Evolutionary conservation across 371 early-diverging fungal genomes (phyloP).

Genomic region (Parasitella parasitica): DNA sequence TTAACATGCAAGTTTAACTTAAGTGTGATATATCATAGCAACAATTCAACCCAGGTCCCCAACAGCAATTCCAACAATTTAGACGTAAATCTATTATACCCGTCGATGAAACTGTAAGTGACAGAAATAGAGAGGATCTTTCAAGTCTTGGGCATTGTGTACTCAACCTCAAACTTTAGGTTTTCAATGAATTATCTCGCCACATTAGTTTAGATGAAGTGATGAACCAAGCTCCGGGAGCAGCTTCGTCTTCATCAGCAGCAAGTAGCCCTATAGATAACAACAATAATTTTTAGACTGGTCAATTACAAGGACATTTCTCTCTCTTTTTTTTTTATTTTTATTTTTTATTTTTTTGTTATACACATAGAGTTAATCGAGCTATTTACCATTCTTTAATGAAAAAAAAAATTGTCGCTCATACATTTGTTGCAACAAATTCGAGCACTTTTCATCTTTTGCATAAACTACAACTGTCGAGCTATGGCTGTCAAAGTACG

Average conservation of each 20-base stretch:
- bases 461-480: no score
- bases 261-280: constrained; percentile 21
- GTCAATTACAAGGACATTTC: not conserved
- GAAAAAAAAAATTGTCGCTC: no score
- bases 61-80: constrained; percentile 71
- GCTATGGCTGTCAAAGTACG: no score
- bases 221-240: constrained; percentile 54
- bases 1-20: not conserved
- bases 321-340: not conserved
- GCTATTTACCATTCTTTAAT: not conserved
- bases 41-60: constrained; percentile 63
- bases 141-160: not conserved
- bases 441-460: no score
- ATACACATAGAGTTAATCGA: not conserved
- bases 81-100: constrained; percentile 92
- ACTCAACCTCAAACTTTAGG: constrained; percentile 11
- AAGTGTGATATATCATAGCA: constrained; percentile 49
- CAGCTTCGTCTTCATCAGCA: constrained; percentile 24
- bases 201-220: constrained; percentile 88
- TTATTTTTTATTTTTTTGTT: no score
- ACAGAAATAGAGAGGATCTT: no score
- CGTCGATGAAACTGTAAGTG: constrained; percentile 46
- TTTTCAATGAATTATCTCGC: constrained; percentile 78
- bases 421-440: no score
- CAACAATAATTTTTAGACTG: not conserved